phyloP scores from a whole-genome alignment of 1,284 basidiomycete genomes.

The Melanopsichium pennsylvanicum region DNA sequence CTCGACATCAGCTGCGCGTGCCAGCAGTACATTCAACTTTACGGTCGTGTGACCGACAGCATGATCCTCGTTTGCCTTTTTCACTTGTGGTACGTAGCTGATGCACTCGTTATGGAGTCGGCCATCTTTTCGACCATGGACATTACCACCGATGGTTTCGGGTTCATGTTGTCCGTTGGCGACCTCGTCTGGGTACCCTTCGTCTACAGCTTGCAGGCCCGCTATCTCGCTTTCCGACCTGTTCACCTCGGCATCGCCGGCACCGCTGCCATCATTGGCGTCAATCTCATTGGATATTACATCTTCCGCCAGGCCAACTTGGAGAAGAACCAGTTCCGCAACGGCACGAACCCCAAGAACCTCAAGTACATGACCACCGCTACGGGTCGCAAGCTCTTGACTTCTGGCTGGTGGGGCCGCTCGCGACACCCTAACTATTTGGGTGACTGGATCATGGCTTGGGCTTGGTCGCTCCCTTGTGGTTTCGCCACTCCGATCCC shows the following conservation, averaged over 20 bases:
- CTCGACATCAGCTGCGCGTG: constrained; percentile 91
- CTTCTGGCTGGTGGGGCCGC: constrained; percentile 95
- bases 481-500: constrained; percentile 90
- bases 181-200: constrained; percentile 96
- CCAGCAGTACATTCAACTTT: constrained; percentile 81
- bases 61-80: constrained; percentile 89
- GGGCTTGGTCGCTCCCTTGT: constrained; percentile 92
- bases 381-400: constrained; percentile 87
- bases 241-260: constrained; percentile 78
- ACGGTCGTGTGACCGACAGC: constrained; percentile 81
- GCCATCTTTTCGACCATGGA: constrained; percentile 96
- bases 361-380: constrained; percentile 83
- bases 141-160: constrained; percentile 96
- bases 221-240: constrained; percentile 88
- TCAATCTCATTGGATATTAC: constrained; percentile 83
- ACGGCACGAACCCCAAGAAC: constrained; percentile 92
- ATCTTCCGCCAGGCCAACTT: constrained; percentile 89
- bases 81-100: constrained; percentile 86
- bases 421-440: constrained; percentile 81
- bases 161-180: constrained; percentile 96
- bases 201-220: constrained; percentile 89
- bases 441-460: constrained; percentile 87
- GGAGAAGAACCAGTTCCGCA: constrained; percentile 95
- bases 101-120: constrained; percentile 68
- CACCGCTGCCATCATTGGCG: constrained; percentile 73